A percentile compares a stretch with the other conserved stretches of the same genome.
phyloP scores from a whole-genome alignment of 2,329 filamentous ascomycete genomes.

The Blumeria hordei region DNA sequence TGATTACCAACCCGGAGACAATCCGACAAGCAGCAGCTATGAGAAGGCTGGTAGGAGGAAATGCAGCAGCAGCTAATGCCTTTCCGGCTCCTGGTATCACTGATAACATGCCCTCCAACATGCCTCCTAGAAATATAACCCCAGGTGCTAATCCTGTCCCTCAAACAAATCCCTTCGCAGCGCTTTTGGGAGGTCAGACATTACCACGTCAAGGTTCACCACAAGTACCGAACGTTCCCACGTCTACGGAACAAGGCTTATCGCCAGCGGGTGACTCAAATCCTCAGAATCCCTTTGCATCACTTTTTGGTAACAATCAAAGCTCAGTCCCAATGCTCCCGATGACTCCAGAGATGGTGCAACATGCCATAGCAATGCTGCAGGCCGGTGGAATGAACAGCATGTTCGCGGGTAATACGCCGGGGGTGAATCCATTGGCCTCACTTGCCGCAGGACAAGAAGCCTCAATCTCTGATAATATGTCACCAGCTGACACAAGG shows the following conservation, averaged over 20 bases:
- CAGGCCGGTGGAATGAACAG: slow-evolving; percentile 9
- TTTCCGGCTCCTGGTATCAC: slow-evolving; percentile 87
- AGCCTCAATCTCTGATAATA: slow-evolving; percentile 14
- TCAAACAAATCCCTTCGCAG: slow-evolving; percentile 33
- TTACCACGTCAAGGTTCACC: slow-evolving; percentile 10
- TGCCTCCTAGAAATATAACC: slow-evolving; percentile 15
- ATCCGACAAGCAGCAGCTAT: slow-evolving; percentile 64
- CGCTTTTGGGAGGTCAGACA: slow-evolving; percentile 23
- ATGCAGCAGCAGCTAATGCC: slow-evolving; percentile 22
- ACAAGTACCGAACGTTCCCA: slow-evolving; percentile 12
- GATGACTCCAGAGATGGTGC: slow-evolving; percentile 29
- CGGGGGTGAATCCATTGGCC: background rate
- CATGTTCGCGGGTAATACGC: slow-evolving; percentile 6
- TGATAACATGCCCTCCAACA: slow-evolving; percentile 42
- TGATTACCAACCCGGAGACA: slow-evolving; percentile 79
- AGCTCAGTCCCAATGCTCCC: slow-evolving; percentile 20
- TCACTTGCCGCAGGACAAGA: slow-evolving; percentile 7
- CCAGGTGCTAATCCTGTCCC: slow-evolving; percentile 9
- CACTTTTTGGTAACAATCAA: slow-evolving; percentile 26
- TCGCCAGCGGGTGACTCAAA: slow-evolving; percentile 13
- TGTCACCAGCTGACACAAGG: slow-evolving; percentile 49
- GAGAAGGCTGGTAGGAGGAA: slow-evolving; percentile 39
- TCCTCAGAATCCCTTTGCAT: slow-evolving; percentile 38
- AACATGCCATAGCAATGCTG: slow-evolving; percentile 25
- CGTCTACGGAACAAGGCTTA: slow-evolving; percentile 14